These are phyloP conservation scores for Ajuga chamaepitys DNA, from an alignment of 257 asterid species.

Conservation along the genomic window DNA sequence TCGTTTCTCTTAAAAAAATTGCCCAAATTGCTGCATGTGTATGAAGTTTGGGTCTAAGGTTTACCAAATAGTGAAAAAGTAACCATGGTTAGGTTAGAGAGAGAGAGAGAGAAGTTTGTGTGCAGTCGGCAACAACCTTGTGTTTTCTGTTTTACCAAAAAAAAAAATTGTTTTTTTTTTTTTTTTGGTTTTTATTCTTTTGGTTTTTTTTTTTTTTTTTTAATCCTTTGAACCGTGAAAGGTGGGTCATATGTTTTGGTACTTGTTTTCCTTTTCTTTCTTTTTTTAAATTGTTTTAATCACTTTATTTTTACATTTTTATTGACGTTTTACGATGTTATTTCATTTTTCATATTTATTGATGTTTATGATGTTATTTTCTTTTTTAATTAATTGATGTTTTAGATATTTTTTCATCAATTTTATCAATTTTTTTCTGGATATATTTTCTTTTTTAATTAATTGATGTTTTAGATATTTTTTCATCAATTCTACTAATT, in stretches of 20 bases:
- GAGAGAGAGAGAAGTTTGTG: conserved; percentile 6
- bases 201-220: not conserved
- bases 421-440: too few relatives aligned
- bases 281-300: not conserved
- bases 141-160: conserved; percentile 3
- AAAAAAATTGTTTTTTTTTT: too few relatives aligned
- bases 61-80: conserved; percentile 19
- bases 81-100: conserved; percentile 56
- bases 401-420: too few relatives aligned
- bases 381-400: too few relatives aligned
- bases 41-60: conserved; percentile 24
- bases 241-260: conserved; percentile 6
- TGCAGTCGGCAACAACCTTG: conserved; percentile 39
- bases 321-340: not conserved
- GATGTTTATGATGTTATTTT: too few relatives aligned
- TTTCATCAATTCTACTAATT: too few relatives aligned
- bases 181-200: not conserved
- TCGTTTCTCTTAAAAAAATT: conserved; percentile 16
- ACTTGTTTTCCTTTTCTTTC: not conserved
- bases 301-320: not conserved
- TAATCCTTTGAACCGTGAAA: not conserved
- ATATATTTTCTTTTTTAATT: too few relatives aligned
- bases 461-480: too few relatives aligned
- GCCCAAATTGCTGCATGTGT: conserved; percentile 50
- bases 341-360: not conserved